Evolutionary conservation across 495 filamentous ascomycete genomes (phyloP), one percentile per base, ranked within the genome.

Genomic region (Emericellopsis terricola): DNA sequence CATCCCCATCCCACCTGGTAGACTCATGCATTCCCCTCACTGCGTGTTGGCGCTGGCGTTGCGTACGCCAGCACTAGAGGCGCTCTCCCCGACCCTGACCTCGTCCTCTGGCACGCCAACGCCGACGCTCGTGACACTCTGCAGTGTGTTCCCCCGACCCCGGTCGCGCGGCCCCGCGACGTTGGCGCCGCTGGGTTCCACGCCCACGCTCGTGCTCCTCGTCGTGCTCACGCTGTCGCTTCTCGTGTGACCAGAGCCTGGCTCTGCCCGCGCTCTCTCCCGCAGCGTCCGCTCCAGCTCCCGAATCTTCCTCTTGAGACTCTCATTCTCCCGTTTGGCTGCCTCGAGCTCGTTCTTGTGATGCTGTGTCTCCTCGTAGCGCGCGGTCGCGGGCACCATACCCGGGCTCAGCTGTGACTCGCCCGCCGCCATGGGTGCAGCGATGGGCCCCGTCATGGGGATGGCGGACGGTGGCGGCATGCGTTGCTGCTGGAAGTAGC

Each of bases 241-340:
- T 37, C 52, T 38, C 15, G 42, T 36, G 3, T 45, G 41, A n/a
- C n/a, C n/a, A 33, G 56, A 57, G 1, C 50, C 47, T 39, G 62
- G 61, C 36, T 60, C 62, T 19, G 51, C 55, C 37, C 61, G 48
- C n/a, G n/a, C n/a, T 13, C 59, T 53, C 5, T 60, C 57, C 4
- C 58, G 55, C 27, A 70, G 43, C 36, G 50, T 47, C 8, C 61
- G 47, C 44, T 92, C 84, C 19, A 91, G 54, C 39, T 86, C 81
- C 31, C 74, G 65, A 15, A 94, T 70, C 15, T 81, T 68, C 32
- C 65, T 60, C 43, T 76, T 76, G 29, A 94, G 59, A 24, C 60
- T 49, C 36, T 91, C 84, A 45, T 94, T 94, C 56, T 94, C 85
- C 8, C 65, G 58, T 53, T 78, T 83, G 24, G 77, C 68, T 4